These are phyloP conservation scores for Infundibulicybe gibba DNA, from an alignment of 768 basidiomycete species.

Conservation along the genomic window DNA sequence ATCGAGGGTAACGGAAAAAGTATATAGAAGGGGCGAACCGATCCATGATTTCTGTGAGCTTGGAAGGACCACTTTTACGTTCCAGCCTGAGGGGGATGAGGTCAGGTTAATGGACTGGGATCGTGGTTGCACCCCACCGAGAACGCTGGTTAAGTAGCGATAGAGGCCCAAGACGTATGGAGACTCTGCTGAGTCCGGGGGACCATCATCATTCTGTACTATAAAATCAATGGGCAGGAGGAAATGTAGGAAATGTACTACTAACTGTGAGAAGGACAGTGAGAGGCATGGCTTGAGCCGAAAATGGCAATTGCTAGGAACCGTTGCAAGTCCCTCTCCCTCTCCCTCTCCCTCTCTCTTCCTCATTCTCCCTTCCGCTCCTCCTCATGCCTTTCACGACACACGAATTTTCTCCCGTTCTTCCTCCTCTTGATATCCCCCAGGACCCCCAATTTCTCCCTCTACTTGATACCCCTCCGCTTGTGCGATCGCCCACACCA, in stretches of 20 bases:
- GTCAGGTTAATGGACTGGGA: slow-evolving; percentile 46
- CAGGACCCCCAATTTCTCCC: slow-evolving; percentile 8
- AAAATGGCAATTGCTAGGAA: slow-evolving; percentile 1
- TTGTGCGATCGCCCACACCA: slow-evolving; percentile 20
- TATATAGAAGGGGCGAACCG: slow-evolving; percentile 37
- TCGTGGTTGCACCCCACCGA: slow-evolving; percentile 46
- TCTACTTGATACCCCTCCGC: slow-evolving; percentile 1
- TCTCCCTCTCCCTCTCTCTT: slow-evolving; percentile 9
- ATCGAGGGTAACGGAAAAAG: background rate
- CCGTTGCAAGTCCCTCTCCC: background rate
- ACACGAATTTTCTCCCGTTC: slow-evolving; percentile 1
- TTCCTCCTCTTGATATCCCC: background rate
- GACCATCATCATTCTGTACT: slow-evolving; percentile 82
- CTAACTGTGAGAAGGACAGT: slow-evolving; percentile 37
- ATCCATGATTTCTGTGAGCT: slow-evolving; percentile 88
- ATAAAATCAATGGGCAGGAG: slow-evolving; percentile 1
- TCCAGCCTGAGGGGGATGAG: slow-evolving; percentile 52
- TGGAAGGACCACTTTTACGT: slow-evolving; percentile 78
- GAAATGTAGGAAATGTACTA: background rate
- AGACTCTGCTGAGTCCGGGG: slow-evolving; percentile 60
- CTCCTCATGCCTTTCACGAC: slow-evolving; percentile 15
- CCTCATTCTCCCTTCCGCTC: slow-evolving; percentile 17
- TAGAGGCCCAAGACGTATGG: slow-evolving; percentile 77
- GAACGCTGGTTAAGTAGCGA: slow-evolving; percentile 48
- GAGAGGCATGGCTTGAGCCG: slow-evolving; percentile 13